These are phyloP conservation scores for Bidens hawaiensis DNA, from an alignment of 140 eudicot genomes.

Conservation along the genomic window DNA sequence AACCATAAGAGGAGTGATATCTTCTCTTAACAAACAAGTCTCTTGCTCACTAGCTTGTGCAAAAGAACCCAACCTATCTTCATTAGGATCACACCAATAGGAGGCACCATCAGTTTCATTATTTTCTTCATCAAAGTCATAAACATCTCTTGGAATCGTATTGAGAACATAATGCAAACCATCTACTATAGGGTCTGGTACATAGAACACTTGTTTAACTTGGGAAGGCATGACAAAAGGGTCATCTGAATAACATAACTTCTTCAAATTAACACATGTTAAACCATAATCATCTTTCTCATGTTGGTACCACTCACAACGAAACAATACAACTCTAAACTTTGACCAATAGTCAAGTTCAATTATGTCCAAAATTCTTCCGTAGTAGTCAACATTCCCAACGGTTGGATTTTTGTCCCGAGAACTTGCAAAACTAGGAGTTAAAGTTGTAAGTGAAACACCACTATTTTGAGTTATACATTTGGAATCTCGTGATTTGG, in stretches of 20 bases:
- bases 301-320: too few species aligned
- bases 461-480: slow-evolving; percentile 11
- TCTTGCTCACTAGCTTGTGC: background rate
- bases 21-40: background rate
- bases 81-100: background rate
- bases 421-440: slow-evolving; percentile 18
- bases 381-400: slow-evolving; percentile 15
- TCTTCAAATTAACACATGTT: too few species aligned
- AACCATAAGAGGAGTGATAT: background rate
- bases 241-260: too few species aligned
- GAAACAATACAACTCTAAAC: slow-evolving; percentile 1
- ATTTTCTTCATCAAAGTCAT: background rate
- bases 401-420: slow-evolving; percentile 6
- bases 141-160: too few species aligned
- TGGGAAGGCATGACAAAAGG: too few species aligned
- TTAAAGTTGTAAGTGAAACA: slow-evolving; percentile 6
- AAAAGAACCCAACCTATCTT: background rate
- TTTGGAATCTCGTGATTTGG: slow-evolving; percentile 2
- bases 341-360: slow-evolving; percentile 7
- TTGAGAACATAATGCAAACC: slow-evolving; percentile 16
- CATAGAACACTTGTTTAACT: slow-evolving; percentile 2
- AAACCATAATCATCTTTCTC: too few species aligned
- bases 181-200: slow-evolving; percentile 4
- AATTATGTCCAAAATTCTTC: too few species aligned
- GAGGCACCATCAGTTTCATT: background rate